A percentile compares a stretch with the other conserved stretches of the same genome.
Evolutionary conservation across 192 early-diverging fungal genomes (phyloP).

Genomic region (Umbelopsis ramanniana): DNA sequence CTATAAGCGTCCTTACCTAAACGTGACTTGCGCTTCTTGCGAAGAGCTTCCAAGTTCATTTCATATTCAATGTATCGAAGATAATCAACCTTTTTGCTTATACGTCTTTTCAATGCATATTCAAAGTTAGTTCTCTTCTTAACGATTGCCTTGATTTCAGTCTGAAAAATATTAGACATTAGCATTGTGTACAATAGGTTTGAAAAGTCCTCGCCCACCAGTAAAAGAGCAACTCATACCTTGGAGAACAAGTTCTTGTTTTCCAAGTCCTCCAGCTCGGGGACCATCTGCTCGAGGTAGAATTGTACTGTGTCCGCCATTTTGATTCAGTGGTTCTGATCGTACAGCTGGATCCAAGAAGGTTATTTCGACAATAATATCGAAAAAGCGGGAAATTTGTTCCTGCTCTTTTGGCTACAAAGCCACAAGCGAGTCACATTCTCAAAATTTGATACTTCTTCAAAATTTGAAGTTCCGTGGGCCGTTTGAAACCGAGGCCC

Average conservation of each 20-base stretch:
- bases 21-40: constrained; percentile 76
- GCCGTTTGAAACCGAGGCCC: too few relatives aligned
- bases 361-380: constrained; percentile 19
- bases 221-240: constrained; percentile 43
- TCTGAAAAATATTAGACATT: constrained; percentile 41
- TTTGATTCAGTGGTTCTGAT: constrained; percentile 28
- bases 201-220: background rate
- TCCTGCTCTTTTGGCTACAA: constrained; percentile 17
- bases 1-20: constrained; percentile 40
- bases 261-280: constrained; percentile 90
- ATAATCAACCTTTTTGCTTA: constrained; percentile 75
- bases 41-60: constrained; percentile 84
- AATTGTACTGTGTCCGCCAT: constrained; percentile 93
- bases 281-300: constrained; percentile 92
- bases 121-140: constrained; percentile 90
- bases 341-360: background rate
- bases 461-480: too few relatives aligned
- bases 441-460: background rate
- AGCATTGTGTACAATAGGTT: background rate
- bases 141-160: constrained; percentile 86
- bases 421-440: constrained; percentile 21
- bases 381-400: constrained; percentile 9
- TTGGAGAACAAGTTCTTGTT: constrained; percentile 78
- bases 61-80: constrained; percentile 96
- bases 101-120: constrained; percentile 82